phyloP scores from a whole-genome alignment of 352 stramenopile genomes.

The Globisporangium nunn region DNA sequence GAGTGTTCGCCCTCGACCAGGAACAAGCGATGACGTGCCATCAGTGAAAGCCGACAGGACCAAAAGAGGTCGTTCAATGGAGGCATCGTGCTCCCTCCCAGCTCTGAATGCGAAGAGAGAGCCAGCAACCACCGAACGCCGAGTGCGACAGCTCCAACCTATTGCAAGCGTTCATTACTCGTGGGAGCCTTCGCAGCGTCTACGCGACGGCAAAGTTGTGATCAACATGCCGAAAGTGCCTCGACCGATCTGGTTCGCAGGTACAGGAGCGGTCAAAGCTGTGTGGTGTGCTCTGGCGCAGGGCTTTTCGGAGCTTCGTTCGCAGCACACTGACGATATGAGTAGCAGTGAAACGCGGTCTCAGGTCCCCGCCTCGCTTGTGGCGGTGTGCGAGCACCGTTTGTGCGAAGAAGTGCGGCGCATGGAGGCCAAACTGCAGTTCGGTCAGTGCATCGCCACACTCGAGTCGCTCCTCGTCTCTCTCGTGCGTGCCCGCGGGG shows the following conservation, averaged over 20 bases:
- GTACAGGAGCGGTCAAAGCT: conserved; percentile 70
- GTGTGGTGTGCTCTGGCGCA: conserved; percentile 75
- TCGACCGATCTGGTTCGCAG: conserved; percentile 80
- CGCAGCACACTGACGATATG: not conserved
- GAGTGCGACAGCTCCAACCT: not conserved
- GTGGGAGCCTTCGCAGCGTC: conserved; percentile 55
- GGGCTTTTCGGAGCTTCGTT: conserved; percentile 27
- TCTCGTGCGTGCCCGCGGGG: conserved; percentile 47
- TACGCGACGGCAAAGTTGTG: conserved; percentile 52
- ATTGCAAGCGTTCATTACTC: conserved; percentile 42
- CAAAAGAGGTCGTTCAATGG: not conserved
- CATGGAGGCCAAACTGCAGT: conserved; percentile 78
- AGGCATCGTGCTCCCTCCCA: conserved; percentile 18
- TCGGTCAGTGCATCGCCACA: conserved; percentile 66
- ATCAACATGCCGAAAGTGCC: conserved; percentile 80
- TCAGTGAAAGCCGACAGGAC: not conserved
- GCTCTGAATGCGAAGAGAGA: not conserved
- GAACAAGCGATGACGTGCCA: not conserved
- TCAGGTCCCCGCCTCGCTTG: not conserved
- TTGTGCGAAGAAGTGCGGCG: conserved; percentile 71
- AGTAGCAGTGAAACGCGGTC: conserved; percentile 2
- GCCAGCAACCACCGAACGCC: not conserved
- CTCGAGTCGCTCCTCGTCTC: conserved; percentile 73
- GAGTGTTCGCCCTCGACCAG: not conserved
- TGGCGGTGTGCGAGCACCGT: conserved; percentile 46